Conservation (phyloP, 441 rosid species). For the Jatropha podagrica region DNA sequence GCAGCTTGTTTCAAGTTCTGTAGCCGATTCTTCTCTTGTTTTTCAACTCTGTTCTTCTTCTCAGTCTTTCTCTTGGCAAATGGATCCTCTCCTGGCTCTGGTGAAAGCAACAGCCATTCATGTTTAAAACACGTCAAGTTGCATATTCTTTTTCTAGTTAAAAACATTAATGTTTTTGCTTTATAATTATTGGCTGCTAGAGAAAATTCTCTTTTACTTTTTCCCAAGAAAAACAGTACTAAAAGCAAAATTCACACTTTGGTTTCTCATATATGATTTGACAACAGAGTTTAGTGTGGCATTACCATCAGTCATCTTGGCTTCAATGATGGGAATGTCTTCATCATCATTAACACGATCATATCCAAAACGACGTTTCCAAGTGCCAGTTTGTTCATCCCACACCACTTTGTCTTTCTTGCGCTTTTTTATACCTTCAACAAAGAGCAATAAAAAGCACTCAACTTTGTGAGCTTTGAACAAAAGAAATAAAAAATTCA, state of each 20-base stretch:
- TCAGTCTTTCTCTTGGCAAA: constrained; percentile 77
- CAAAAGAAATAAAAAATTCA: constrained; percentile 1
- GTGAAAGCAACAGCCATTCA: constrained; percentile 20
- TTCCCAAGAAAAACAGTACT: not conserved
- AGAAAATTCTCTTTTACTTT: not conserved
- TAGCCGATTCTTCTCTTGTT: constrained; percentile 69
- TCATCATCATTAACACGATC: constrained; percentile 91
- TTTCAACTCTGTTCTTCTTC: constrained; percentile 74
- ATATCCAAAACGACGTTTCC: constrained; percentile 88
- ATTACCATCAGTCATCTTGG: constrained; percentile 84
- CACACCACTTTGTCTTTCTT: constrained; percentile 83
- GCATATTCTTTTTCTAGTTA: not conserved
- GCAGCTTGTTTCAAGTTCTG: constrained; percentile 76
- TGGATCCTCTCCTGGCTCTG: constrained; percentile 89
- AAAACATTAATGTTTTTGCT: not conserved
- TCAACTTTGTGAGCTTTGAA: not conserved
- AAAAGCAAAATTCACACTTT: not conserved
- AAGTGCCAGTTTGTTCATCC: constrained; percentile 79
- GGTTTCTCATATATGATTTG: not conserved
- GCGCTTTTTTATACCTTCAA: constrained; percentile 72
- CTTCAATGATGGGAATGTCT: constrained; percentile 84
- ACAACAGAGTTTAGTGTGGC: not conserved
- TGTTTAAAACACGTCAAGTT: not conserved
- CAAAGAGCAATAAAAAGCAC: constrained; percentile 13
- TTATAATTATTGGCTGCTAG: not conserved